Evolutionary conservation across 352 stramenopile genomes (phyloP).

Genomic region (Globisporangium paroecandrum): DNA sequence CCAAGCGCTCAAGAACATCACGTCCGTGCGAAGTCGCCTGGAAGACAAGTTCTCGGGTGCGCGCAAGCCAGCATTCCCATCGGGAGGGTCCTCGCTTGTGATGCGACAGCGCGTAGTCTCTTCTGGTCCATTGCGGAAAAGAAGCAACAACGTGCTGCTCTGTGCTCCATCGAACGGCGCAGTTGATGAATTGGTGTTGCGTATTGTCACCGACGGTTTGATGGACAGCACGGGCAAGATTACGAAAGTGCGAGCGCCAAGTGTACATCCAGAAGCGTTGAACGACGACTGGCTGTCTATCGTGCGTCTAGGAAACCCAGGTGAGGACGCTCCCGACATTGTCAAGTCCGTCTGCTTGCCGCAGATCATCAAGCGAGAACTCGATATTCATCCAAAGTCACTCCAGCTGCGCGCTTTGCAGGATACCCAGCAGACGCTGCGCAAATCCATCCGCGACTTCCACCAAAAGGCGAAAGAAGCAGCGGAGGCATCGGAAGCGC

Average conservation of each 20-base stretch:
- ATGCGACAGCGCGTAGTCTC: constrained; percentile 42
- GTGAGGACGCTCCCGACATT: constrained; percentile 64
- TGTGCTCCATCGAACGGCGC: constrained; percentile 90
- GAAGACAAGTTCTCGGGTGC: constrained; percentile 55
- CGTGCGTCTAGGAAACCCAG: constrained; percentile 74
- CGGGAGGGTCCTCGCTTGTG: constrained; percentile 30
- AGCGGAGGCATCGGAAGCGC: constrained; percentile 15
- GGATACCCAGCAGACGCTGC: constrained; percentile 61
- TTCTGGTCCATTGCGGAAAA: constrained; percentile 20
- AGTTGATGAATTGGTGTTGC: constrained; percentile 87
- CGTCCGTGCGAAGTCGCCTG: constrained; percentile 51
- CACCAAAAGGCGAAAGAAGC: constrained; percentile 60
- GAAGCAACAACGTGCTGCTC: constrained; percentile 72
- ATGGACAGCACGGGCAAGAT: constrained; percentile 53
- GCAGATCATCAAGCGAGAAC: constrained; percentile 77
- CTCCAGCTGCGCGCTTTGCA: constrained; percentile 57
- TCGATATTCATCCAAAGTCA: constrained; percentile 80
- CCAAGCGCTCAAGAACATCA: constrained; percentile 60
- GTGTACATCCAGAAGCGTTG: constrained; percentile 52
- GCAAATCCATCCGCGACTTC: constrained; percentile 66
- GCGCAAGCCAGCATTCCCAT: constrained; percentile 18
- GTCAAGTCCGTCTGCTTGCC: constrained; percentile 79
- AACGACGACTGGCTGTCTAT: constrained; percentile 62
- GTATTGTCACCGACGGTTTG: constrained; percentile 82
- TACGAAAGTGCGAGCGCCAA: constrained; percentile 60